Percentiles rank a stretch among this genome's conserved stretches.
Evolutionary conservation across 1,284 basidiomycete genomes (phyloP).

Genomic region (Heterobasidion occidentale): DNA sequence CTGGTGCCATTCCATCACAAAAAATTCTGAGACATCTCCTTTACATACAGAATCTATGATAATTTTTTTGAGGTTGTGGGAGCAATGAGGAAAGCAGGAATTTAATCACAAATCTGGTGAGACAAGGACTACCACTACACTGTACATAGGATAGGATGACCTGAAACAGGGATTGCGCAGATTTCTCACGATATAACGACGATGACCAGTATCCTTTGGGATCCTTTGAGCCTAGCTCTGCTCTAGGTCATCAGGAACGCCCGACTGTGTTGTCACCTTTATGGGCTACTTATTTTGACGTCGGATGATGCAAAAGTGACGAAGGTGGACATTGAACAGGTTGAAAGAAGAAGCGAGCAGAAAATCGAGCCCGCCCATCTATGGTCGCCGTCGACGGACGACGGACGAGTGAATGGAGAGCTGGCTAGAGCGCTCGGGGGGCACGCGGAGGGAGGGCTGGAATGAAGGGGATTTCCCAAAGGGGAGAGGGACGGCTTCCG

Average conservation of each 20-base stretch:
- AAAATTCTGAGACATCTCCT: too few relatives aligned
- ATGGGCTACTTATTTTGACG: background rate
- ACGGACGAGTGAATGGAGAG: background rate
- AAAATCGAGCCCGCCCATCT: too few relatives aligned
- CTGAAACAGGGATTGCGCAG: background rate
- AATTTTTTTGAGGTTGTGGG: too few relatives aligned
- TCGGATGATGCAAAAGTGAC: background rate
- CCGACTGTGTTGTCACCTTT: background rate
- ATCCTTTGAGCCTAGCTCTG: background rate
- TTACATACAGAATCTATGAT: too few relatives aligned
- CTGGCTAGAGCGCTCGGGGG: background rate
- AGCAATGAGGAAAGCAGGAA: too few relatives aligned
- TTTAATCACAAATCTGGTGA: too few relatives aligned
- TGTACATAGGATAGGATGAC: background rate
- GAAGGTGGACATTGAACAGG: too few relatives aligned
- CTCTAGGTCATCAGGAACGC: background rate
- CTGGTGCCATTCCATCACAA: too few relatives aligned
- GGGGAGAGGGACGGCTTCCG: too few relatives aligned
- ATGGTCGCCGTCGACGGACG: too few relatives aligned
- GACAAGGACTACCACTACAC: too few relatives aligned
- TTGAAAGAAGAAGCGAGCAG: too few relatives aligned
- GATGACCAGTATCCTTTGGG: background rate
- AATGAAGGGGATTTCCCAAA: background rate
- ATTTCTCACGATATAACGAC: background rate
- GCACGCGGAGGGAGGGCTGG: background rate